Evolutionary conservation across 2,329 filamentous ascomycete species (phyloP).

Genomic region (Paraphaeosphaeria sporulosa): DNA sequence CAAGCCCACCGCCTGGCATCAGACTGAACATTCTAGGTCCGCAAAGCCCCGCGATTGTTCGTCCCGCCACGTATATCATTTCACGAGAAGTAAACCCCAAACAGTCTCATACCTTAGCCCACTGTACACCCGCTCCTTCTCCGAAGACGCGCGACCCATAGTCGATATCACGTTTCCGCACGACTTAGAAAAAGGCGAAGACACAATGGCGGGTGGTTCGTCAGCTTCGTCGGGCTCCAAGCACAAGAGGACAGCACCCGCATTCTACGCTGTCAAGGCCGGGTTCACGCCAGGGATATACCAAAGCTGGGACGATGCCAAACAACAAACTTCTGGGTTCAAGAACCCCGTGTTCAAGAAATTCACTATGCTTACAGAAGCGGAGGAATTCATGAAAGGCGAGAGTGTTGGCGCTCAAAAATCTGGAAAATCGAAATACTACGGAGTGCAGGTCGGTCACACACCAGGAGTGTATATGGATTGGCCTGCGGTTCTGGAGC

Average conservation of each 20-base stretch:
- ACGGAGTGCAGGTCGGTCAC: slow-evolving; percentile 66
- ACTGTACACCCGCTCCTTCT: slow-evolving; percentile 12
- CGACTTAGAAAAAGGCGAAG: slow-evolving; percentile 5
- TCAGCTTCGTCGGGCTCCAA: slow-evolving; percentile 54
- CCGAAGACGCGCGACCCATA: slow-evolving; percentile 9
- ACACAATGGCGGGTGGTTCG: slow-evolving; percentile 28
- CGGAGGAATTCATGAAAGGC: slow-evolving; percentile 77
- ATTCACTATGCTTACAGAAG: slow-evolving; percentile 76
- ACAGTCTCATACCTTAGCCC: neutral
- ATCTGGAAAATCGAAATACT: slow-evolving; percentile 61
- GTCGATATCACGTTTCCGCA: neutral
- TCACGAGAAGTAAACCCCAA: neutral
- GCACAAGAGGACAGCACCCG: slow-evolving; percentile 62
- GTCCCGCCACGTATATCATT: slow-evolving; percentile 9
- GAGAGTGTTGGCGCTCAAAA: slow-evolving; percentile 51
- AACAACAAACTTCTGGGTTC: slow-evolving; percentile 67
- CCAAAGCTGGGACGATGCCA: slow-evolving; percentile 68
- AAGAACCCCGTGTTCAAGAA: slow-evolving; percentile 75
- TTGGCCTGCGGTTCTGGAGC: slow-evolving; percentile 74
- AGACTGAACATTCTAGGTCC: slow-evolving; percentile 12
- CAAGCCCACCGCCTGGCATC: slow-evolving; percentile 14
- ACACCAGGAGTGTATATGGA: slow-evolving; percentile 69
- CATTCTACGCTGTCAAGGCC: slow-evolving; percentile 70
- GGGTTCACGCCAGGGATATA: slow-evolving; percentile 70
- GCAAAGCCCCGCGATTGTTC: slow-evolving; percentile 17